phyloP scores from a whole-genome alignment of 306 rosid genomes.

The Aeschynomene evenia region DNA sequence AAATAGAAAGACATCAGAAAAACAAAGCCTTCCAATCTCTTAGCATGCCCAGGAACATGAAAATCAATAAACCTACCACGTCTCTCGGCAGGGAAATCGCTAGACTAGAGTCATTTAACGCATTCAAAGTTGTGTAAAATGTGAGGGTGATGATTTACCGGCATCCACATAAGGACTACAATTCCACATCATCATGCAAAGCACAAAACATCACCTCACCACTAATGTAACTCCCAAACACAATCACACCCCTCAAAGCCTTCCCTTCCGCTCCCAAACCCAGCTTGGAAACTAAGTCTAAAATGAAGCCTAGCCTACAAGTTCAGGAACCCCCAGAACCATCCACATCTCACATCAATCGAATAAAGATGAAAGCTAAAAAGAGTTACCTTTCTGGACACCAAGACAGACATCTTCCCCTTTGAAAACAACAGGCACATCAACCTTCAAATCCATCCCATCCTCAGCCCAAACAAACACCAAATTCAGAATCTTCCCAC shows the following conservation, averaged over 20 bases:
- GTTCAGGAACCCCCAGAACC: neutral
- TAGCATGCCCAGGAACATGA: too few relatives aligned
- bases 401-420: constrained; percentile 86
- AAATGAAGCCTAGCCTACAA: neutral
- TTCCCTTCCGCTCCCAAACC: neutral
- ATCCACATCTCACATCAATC: neutral
- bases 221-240: too few relatives aligned
- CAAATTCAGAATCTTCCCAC: constrained; percentile 71
- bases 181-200: neutral
- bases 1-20: too few relatives aligned
- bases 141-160: neutral
- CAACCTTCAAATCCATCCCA: constrained; percentile 73
- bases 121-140: neutral
- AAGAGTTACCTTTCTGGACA: constrained; percentile 66
- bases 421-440: constrained; percentile 79
- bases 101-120: neutral
- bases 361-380: neutral
- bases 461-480: constrained; percentile 97
- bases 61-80: neutral
- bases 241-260: too few relatives aligned
- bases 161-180: neutral
- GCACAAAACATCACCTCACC: too few relatives aligned
- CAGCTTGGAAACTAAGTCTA: neutral
- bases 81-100: neutral
- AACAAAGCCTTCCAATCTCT: too few relatives aligned